phyloP scores from a whole-genome alignment of 2,329 filamentous ascomycete genomes.

The Exophiala calicioides region DNA sequence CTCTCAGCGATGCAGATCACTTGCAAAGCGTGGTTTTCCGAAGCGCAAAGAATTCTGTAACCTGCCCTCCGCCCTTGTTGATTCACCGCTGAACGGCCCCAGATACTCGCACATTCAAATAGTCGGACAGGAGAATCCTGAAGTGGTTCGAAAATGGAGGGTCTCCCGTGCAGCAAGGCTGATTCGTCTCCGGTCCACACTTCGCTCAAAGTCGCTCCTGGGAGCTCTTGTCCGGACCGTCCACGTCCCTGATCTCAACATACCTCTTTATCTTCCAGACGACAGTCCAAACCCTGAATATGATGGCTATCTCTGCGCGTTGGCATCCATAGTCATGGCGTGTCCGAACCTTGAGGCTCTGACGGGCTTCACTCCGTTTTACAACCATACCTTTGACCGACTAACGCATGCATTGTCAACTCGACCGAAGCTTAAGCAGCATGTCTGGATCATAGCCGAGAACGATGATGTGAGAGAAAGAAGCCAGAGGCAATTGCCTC shows the following conservation, averaged over 20 bases:
- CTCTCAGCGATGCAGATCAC: constrained; percentile 55
- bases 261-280: constrained; percentile 34
- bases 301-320: constrained; percentile 53
- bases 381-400: constrained; percentile 56
- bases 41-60: constrained; percentile 54
- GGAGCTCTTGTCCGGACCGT: constrained; percentile 57
- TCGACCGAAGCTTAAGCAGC: constrained; percentile 54
- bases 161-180: constrained; percentile 53
- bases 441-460: constrained; percentile 58
- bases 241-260: constrained; percentile 53
- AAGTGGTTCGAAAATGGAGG: constrained; percentile 50
- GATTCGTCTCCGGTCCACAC: constrained; percentile 56
- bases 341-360: constrained; percentile 60
- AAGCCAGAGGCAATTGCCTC: constrained; percentile 37
- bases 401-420: constrained; percentile 59
- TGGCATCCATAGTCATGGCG: constrained; percentile 60
- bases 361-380: constrained; percentile 55
- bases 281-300: constrained; percentile 43
- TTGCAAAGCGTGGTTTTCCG: constrained; percentile 58
- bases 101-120: constrained; percentile 55
- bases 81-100: not conserved
- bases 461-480: constrained; percentile 42
- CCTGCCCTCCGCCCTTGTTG: constrained; percentile 26
- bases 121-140: constrained; percentile 48
- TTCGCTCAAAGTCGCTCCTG: constrained; percentile 53